phyloP scores from a whole-genome alignment of 176 grass and related monocot genomes.

The Raddia distichophylla region DNA sequence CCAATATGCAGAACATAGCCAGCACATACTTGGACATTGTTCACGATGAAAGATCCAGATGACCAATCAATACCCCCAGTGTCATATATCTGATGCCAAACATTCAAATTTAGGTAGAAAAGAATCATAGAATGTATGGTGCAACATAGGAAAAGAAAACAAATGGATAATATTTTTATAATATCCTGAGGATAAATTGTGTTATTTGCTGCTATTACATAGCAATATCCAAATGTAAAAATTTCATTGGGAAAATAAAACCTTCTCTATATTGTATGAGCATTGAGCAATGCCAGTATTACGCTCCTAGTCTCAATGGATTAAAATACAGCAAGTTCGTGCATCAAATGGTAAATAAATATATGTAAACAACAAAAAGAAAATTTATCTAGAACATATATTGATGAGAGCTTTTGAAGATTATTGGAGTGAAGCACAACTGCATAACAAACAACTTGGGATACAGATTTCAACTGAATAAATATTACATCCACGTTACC shows the following conservation, averaged over 20 bases:
- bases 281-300: not conserved
- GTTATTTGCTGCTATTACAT: not conserved
- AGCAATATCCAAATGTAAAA: not conserved
- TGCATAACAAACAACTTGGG: not conserved
- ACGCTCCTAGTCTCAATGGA: not conserved
- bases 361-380: slow-evolving; percentile 7
- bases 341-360: not conserved
- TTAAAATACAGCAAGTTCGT: not conserved
- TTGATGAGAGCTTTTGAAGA: not conserved
- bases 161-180: slow-evolving; percentile 5
- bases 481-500: not conserved
- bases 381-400: not conserved
- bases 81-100: slow-evolving; percentile 76
- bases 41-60: slow-evolving; percentile 84
- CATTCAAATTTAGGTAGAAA: slow-evolving; percentile 18
- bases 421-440: not conserved
- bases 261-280: not conserved
- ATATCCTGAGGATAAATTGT: not conserved
- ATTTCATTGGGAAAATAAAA: not conserved
- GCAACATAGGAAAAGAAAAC: slow-evolving; percentile 1
- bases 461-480: slow-evolving; percentile 10
- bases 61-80: slow-evolving; percentile 82
- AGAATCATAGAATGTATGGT: not conserved
- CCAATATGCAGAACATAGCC: slow-evolving; percentile 92
- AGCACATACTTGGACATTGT: slow-evolving; percentile 85